Evolutionary conservation across 371 early-diverging fungal species (phyloP).

Genomic region (Syncephalastrum contaminatum): DNA sequence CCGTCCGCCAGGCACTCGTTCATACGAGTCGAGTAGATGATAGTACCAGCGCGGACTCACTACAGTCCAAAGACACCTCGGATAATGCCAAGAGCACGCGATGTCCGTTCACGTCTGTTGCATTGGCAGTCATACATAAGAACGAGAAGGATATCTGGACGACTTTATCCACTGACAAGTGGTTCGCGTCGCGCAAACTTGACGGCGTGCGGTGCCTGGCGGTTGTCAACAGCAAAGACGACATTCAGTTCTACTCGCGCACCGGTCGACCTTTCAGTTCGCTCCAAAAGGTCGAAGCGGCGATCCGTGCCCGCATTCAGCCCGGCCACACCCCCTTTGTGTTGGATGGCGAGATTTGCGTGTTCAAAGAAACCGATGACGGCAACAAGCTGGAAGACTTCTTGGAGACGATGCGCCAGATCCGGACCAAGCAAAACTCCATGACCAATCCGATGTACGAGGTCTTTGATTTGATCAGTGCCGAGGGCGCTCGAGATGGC

Average conservation of each 20-base stretch:
- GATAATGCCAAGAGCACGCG: too few relatives aligned
- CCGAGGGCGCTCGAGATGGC: conserved; percentile 30
- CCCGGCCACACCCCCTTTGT: conserved; percentile 20
- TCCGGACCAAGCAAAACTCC: conserved; percentile 24
- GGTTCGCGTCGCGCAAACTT: conserved; percentile 59
- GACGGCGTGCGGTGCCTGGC: conserved; percentile 62
- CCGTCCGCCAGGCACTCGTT: conserved; percentile 28
- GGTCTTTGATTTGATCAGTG: conserved; percentile 52
- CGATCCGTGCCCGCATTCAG: conserved; percentile 24
- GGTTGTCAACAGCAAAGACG: conserved; percentile 19
- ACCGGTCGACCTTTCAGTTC: conserved; percentile 44
- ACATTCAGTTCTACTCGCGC: conserved; percentile 48
- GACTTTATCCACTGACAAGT: conserved; percentile 12
- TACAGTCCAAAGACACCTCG: not conserved
- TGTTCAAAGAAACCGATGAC: conserved; percentile 16
- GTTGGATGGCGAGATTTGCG: conserved; percentile 62
- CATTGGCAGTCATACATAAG: conserved; percentile 32
- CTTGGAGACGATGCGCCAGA: conserved; percentile 25
- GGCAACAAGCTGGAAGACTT: conserved; percentile 28
- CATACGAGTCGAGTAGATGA: not conserved
- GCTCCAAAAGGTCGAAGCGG: conserved; percentile 30
- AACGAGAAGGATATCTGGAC: not conserved
- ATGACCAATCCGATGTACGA: conserved; percentile 49
- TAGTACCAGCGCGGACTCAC: not conserved
- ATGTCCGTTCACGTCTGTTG: conserved; percentile 27